Base-by-base conservation (phyloP, 208 protist species). In the Herpetomonas samuelpessoai region DNA sequence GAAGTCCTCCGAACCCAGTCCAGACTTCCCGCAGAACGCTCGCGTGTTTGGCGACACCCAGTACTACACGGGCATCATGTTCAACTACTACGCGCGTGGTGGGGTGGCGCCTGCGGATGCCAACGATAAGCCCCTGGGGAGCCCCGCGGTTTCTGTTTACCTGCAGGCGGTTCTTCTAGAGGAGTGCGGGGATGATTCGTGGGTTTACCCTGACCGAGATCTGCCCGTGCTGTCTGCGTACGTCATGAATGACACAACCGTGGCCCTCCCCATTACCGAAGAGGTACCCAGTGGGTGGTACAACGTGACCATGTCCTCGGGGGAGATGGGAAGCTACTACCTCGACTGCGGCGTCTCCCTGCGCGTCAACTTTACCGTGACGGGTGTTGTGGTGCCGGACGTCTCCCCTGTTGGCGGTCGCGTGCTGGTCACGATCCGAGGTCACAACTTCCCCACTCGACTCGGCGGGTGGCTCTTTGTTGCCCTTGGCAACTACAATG, bases 241-340 rank as follows among this genome's bases (percentile, higher is more conserved):
- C 1, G 45, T 71, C 26, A 12, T 74, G 14, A 81, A 74, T 52
- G 65, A 53, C 10, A 68, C 55, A 24, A 61, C 65, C 29, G 18
- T 76, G 3, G 61, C 66, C 24, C 50, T 81, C 25, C 59, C 39
- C 35, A 62, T 81, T 46, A 63, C 65, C 19, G 57, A 57, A 3
- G 62, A 67, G 22, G 62, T 68, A 0, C 75, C 75, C 4, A 66
- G 65, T 22, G 75, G 75, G 46, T 73, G 66, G 66, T 76, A 69
- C 57, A 68, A 65, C 62, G 6, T 76, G 6, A 71, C 55, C 18
- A 56, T 81, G 50, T 38, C 52, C 3, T 68, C 70, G 2, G 62
- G 62, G n/a, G 63, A 72, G 48, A 27, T 44, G 6, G 75, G 75
- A 0, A 58, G 58, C 10, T 57, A 74, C 24, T 64, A 56, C 30